Evolutionary conservation across 2,329 filamentous ascomycete species (phyloP), one percentile per base, ranked within the genome.

Genomic region (Trichophyton benhamiae): DNA sequence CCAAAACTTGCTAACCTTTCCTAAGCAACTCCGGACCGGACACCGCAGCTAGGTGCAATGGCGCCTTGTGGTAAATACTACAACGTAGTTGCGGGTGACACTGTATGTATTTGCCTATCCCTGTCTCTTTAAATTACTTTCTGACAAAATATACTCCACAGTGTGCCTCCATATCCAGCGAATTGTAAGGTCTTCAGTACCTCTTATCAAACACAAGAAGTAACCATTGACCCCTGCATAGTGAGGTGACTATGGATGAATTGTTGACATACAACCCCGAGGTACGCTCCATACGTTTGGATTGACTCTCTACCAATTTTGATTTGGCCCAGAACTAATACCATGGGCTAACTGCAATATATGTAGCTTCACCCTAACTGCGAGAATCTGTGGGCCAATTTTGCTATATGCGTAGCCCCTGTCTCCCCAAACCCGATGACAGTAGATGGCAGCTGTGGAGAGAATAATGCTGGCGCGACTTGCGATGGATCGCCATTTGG

Each of bases 321-420:
- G 53, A 36, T n/a, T 3, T 30, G 27, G 6, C 27, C 27, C 27
- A 6, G 20, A 20, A 20, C 20, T 30, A 27, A 30, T 30, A 30
- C 27, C 27, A 11, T 15, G 30, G 1, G 11, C 30, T 42, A 55
- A 49, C 33, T 38, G 33, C 33, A 13, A 30, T 53, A 22, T 22
- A 7, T 41, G 6, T 48, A 66, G 64, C 42, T 66, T 22, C 60
- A 63, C 42, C 27, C 38, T 30, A 41, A 62, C n/a, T 66, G 64
- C 38, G 57, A 44, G 20, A 66, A 66, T 22, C 36, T 66, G 17
- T 66, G 62, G 64, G 41, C 41, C 25, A 63, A 63, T 38, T 62
- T 65, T n/a, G 62, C 63, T 42, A 62, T 66, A 15, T 66, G 64
- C 46, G 55, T 66, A 15, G 63, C 62, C 38, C 64, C 64, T 15